These are phyloP conservation scores for Candida glaebosa DNA, from an alignment of 805 yeast genomes.

Conservation along the genomic window DNA sequence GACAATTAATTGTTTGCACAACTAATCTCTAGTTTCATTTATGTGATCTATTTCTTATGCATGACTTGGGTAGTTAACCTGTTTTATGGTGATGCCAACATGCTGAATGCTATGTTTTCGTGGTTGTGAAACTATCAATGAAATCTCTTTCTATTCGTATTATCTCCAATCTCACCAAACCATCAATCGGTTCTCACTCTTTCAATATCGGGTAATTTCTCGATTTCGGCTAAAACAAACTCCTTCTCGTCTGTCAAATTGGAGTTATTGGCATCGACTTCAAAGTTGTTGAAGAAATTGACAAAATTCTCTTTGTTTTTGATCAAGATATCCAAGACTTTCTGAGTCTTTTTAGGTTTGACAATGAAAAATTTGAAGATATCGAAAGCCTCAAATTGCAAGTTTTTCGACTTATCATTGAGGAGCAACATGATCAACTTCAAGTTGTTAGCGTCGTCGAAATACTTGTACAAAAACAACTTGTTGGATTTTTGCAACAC, in stretches of 20 bases:
- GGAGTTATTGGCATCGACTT: conserved; percentile 59
- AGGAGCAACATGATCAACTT: conserved; percentile 82
- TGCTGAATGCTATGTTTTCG: too few species aligned
- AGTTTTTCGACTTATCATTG: conserved; percentile 84
- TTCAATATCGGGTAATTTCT: conserved; percentile 67
- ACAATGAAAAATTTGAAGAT: conserved; percentile 95
- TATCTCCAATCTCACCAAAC: too few species aligned
- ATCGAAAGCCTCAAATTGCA: conserved; percentile 88
- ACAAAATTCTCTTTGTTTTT: conserved; percentile 80
- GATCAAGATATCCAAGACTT: conserved; percentile 72
- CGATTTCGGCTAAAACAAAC: conserved; percentile 73
- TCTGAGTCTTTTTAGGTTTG: conserved; percentile 83
- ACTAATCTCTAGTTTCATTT: too few species aligned
- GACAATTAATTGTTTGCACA: too few species aligned
- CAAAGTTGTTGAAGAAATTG: conserved; percentile 63
- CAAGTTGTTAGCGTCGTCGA: conserved; percentile 75
- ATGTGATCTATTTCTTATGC: too few species aligned
- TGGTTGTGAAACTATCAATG: too few species aligned
- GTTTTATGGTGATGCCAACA: too few species aligned
- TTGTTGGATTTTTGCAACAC: conserved; percentile 71
- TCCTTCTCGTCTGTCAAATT: conserved; percentile 74
- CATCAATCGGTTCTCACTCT: too few species aligned
- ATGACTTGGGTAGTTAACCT: too few species aligned
- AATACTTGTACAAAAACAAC: conserved; percentile 68
- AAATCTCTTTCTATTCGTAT: too few species aligned